Percentiles rank a stretch among this genome's conserved stretches.
Conservation (phyloP, 2,329 filamentous ascomycete species). For the Plenodomus lindquistii region DNA sequence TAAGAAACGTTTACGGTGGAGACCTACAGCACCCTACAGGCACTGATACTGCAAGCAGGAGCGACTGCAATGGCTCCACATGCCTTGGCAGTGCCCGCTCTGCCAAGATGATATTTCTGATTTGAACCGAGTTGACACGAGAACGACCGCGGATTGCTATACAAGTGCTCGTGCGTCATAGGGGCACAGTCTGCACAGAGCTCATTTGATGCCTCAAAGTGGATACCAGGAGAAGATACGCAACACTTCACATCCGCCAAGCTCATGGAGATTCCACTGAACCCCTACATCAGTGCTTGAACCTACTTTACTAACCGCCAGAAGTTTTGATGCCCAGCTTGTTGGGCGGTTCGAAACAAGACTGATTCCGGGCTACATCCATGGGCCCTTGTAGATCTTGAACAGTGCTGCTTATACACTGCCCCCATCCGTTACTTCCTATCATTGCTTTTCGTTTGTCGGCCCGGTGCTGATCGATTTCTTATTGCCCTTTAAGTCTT, state of each 20-base stretch:
- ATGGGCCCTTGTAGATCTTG: constrained; percentile 20
- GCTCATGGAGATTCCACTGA: constrained; percentile 26
- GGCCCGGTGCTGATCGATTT: constrained; percentile 30
- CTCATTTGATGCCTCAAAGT: constrained; percentile 36
- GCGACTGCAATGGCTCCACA: constrained; percentile 17
- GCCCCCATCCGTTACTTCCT: constrained; percentile 19
- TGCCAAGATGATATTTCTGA: constrained; percentile 20
- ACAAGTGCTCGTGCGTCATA: constrained; percentile 23
- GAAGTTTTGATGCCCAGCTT: constrained; percentile 23
- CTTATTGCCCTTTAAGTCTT: constrained; percentile 1
- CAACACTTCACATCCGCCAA: constrained; percentile 39
- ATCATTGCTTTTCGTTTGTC: constrained; percentile 20
- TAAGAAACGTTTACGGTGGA: not conserved
- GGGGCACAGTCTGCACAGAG: constrained; percentile 25
- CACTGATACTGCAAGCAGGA: constrained; percentile 8
- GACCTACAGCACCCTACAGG: constrained; percentile 8
- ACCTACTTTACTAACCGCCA: constrained; percentile 29
- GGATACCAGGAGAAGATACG: constrained; percentile 36
- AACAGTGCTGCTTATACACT: constrained; percentile 28
- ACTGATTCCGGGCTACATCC: constrained; percentile 17
- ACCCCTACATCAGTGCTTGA: constrained; percentile 24
- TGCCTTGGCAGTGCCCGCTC: constrained; percentile 32
- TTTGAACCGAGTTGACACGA: constrained; percentile 22
- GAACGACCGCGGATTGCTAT: constrained; percentile 22
- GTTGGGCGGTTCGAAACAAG: constrained; percentile 35